Conservation (phyloP, 1,284 basidiomycete genomes). For the Laetiporus sulphureus region DNA sequence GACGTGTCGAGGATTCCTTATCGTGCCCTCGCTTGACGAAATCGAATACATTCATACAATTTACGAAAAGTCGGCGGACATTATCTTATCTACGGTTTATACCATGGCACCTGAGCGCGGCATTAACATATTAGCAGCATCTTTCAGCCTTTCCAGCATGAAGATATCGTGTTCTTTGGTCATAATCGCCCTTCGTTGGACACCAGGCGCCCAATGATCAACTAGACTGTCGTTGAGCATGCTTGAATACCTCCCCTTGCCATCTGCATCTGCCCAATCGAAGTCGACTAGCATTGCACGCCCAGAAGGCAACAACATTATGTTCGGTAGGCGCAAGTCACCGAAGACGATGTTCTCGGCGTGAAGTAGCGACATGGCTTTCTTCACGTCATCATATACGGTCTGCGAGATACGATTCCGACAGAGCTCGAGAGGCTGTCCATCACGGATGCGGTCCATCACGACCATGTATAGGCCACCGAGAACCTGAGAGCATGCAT, state of each 20-base stretch:
- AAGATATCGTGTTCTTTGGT: background rate
- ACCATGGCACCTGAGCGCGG: no score
- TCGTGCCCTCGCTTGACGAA: no score
- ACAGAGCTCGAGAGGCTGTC: background rate
- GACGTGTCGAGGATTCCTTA: no score
- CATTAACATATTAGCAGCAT: no score
- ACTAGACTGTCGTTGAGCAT: background rate
- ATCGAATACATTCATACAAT: no score
- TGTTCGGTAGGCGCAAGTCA: background rate
- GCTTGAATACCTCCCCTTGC: background rate
- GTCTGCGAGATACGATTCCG: background rate
- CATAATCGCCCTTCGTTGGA: background rate
- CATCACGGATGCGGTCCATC: background rate
- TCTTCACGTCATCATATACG: background rate
- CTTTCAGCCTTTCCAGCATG: background rate
- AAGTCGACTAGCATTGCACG: background rate
- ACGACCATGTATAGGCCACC: background rate
- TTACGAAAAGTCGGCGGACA: no score
- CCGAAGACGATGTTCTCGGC: background rate
- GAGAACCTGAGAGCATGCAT: background rate
- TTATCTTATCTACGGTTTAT: no score
- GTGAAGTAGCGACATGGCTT: background rate
- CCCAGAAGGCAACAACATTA: background rate
- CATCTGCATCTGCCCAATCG: background rate
- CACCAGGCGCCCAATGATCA: background rate